phyloP scores from a whole-genome alignment of 768 basidiomycete species.

The Tricholoma hemisulphureum region DNA sequence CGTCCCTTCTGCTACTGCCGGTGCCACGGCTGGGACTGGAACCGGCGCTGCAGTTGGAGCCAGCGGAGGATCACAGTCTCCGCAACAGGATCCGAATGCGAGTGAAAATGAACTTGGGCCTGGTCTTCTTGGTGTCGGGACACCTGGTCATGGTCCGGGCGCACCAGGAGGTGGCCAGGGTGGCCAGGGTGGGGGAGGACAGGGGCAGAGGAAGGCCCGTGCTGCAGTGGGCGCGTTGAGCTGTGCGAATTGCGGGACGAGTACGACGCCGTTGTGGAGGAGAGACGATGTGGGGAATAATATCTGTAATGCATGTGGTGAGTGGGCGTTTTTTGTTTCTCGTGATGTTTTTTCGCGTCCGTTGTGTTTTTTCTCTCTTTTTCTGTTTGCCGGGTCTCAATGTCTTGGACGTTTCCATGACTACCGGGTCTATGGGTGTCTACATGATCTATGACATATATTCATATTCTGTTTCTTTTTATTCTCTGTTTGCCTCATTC shows the following conservation, averaged over 20 bases:
- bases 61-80: neutral
- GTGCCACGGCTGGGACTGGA: neutral
- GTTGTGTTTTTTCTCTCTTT: slow-evolving; percentile 17
- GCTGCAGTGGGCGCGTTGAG: slow-evolving; percentile 68
- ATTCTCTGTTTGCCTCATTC: too few relatives aligned
- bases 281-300: slow-evolving; percentile 89
- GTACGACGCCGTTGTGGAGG: slow-evolving; percentile 87
- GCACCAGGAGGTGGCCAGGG: slow-evolving; percentile 6
- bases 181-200: slow-evolving; percentile 6
- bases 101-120: slow-evolving; percentile 11
- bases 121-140: slow-evolving; percentile 18
- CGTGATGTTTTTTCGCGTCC: neutral
- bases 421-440: too few relatives aligned
- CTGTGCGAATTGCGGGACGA: slow-evolving; percentile 88
- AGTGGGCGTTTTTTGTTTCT: slow-evolving; percentile 39
- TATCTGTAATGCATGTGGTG: slow-evolving; percentile 94
- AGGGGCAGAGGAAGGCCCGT: slow-evolving; percentile 32
- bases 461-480: too few relatives aligned
- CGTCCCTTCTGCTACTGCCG: slow-evolving; percentile 6
- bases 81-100: neutral
- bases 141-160: slow-evolving; percentile 19
- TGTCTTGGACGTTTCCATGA: too few relatives aligned
- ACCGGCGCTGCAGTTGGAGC: neutral
- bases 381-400: too few relatives aligned
- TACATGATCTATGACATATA: too few relatives aligned